Base-by-base conservation (phyloP, 768 basidiomycete species). In the Sporobolomyces pararoseus region DNA sequence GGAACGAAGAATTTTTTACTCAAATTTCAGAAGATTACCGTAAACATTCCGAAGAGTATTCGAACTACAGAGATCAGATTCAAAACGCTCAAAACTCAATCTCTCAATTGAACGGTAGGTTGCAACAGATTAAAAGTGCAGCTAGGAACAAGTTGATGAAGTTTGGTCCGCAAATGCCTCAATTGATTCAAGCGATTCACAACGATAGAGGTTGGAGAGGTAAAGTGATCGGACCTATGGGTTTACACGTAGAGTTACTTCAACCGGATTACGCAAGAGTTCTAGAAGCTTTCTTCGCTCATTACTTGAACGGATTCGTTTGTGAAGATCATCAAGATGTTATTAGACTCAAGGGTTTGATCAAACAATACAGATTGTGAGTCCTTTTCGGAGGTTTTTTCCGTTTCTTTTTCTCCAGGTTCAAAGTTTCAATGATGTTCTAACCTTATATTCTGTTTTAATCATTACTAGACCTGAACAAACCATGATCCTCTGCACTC, bases 311-410 rank as follows among this genome's bases (percentile, higher is more conserved):
- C 44, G 84, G 86, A 7, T 97, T 88, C 77, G 89, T 87, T 0
- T 83, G 94, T 59, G 89, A 88, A 1, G 85, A 91, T 77, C 78
- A 83, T 25, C 80, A 84, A 31, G 94, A 97, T 79, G 81, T 85
- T 55, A 55, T 63, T 0, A 78, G 81, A 25, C 75, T 98, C 75
- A 86, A 85, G 75, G 78, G 79, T 47, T 78, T 98, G 29, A 80
- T 80, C 35, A 63, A 66, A 21, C 57, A 60, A 27, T n/a, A 5
- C 25, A 13, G 5, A 1, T 21, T 59, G 67, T 68, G 31, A 29
- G 66, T 51, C 12, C 3, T 21, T 14, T n/a, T 47, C 25, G n/a
- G n/a, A n/a, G n/a, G n/a, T n/a, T n/a, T n/a, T n/a, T n/a, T n/a
- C n/a, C n/a, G n/a, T 21, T 44, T 53, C 4, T 69, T 31, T 7